Evolutionary conservation across 768 basidiomycete genomes (phyloP).

Genomic region (Termitomyces sp.): DNA sequence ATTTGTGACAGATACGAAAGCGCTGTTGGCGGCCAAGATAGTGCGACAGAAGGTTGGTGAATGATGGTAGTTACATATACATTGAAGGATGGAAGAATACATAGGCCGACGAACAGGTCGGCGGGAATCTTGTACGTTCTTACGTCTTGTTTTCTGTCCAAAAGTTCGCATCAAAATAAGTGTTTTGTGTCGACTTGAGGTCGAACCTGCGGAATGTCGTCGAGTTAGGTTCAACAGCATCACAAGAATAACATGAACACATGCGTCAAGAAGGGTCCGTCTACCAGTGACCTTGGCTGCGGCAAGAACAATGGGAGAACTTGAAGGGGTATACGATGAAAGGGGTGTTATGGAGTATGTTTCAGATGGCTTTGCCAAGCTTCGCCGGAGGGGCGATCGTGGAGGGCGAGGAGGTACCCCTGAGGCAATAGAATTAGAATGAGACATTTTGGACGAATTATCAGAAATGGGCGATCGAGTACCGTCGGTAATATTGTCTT

Average conservation of each 20-base stretch:
- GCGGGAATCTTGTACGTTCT: background rate
- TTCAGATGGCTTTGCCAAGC: constrained; percentile 25
- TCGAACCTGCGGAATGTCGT: constrained; percentile 23
- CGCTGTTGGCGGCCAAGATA: constrained; percentile 22
- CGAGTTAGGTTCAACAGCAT: background rate
- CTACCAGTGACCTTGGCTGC: constrained; percentile 21
- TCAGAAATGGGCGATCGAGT: constrained; percentile 19
- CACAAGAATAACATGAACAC: constrained; percentile 12
- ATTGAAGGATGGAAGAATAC: background rate
- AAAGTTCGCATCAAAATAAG: background rate
- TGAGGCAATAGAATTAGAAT: constrained; percentile 1
- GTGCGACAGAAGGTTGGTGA: background rate
- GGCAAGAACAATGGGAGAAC: constrained; percentile 24
- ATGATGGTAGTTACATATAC: background rate
- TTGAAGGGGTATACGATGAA: constrained; percentile 27
- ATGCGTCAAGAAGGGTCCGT: constrained; percentile 36
- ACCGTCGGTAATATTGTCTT: constrained; percentile 19
- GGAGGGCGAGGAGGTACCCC: constrained; percentile 24
- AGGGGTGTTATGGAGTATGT: constrained; percentile 40
- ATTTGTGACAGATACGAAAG: constrained; percentile 41
- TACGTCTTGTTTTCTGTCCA: background rate
- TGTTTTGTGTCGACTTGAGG: constrained; percentile 11
- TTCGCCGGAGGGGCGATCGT: constrained; percentile 16
- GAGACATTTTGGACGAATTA: constrained; percentile 1
- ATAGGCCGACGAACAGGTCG: background rate